Conservation (phyloP, 1,284 basidiomycete species). For the Fomitiporia mediterranea region DNA sequence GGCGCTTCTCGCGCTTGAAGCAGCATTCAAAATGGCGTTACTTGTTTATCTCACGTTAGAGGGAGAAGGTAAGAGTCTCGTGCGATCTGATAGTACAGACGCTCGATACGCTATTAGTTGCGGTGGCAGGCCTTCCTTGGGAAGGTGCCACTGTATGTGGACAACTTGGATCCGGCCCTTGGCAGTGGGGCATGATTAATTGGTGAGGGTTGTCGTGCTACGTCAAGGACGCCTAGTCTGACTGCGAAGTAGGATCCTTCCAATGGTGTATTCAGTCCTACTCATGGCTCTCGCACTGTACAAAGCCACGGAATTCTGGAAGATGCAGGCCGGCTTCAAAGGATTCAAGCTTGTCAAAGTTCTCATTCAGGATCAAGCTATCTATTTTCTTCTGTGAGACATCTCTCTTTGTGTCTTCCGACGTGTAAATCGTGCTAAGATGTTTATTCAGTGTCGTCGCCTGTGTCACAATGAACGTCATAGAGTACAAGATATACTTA, state of each 20-base stretch:
- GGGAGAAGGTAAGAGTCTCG: not conserved
- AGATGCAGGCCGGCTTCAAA: too few relatives aligned
- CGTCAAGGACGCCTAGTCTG: not conserved
- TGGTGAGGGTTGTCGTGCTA: not conserved
- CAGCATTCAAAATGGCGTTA: not conserved
- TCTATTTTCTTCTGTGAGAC: too few relatives aligned
- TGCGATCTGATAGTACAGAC: not conserved
- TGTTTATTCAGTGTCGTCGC: too few relatives aligned
- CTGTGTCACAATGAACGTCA: too few relatives aligned
- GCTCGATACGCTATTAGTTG: not conserved
- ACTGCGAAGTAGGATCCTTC: not conserved
- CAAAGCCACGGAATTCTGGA: too few relatives aligned
- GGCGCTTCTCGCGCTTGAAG: not conserved
- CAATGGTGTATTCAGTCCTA: not conserved
- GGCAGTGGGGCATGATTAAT: not conserved
- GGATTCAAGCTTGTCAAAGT: too few relatives aligned
- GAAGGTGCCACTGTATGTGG: not conserved
- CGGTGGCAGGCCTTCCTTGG: not conserved
- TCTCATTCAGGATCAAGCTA: too few relatives aligned
- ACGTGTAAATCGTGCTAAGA: too few relatives aligned
- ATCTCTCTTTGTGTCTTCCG: too few relatives aligned
- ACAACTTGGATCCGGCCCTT: not conserved
- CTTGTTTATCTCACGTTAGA: not conserved
- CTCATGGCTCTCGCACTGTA: not conserved
- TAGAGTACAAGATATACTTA: too few relatives aligned